phyloP scores from a whole-genome alignment of 306 rosid species.

The Carpinus fangiana region DNA sequence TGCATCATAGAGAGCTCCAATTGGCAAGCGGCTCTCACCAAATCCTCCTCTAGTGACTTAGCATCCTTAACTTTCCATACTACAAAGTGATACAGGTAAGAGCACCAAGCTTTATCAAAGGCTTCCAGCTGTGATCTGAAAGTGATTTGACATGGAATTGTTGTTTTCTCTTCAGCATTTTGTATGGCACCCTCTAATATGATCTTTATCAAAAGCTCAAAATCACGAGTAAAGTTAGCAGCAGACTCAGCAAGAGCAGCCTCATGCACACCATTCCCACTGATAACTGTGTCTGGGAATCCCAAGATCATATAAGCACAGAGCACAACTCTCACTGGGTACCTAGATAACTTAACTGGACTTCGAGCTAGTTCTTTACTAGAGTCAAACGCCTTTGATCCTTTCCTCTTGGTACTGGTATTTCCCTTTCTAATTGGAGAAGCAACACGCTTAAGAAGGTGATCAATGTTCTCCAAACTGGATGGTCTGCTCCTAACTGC shows the following conservation, averaged over 20 bases:
- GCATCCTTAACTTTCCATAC: constrained; percentile 59
- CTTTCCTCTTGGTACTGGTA: constrained; percentile 6
- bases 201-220: constrained; percentile 45
- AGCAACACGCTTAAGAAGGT: constrained; percentile 52
- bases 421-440: constrained; percentile 36
- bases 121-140: constrained; percentile 50
- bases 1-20: constrained; percentile 57
- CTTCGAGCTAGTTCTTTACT: constrained; percentile 11
- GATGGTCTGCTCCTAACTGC: constrained; percentile 31
- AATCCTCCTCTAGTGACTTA: constrained; percentile 42
- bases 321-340: constrained; percentile 48
- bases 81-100: constrained; percentile 49
- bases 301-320: constrained; percentile 48
- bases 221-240: constrained; percentile 37
- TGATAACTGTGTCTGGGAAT: constrained; percentile 44
- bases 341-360: constrained; percentile 38
- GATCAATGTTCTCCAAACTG: constrained; percentile 47
- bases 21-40: constrained; percentile 62
- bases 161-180: constrained; percentile 40
- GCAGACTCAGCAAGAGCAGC: constrained; percentile 46
- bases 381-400: neutral
- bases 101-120: constrained; percentile 59
- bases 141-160: constrained; percentile 31
- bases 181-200: constrained; percentile 42
- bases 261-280: constrained; percentile 46